phyloP scores from a whole-genome alignment of 2,329 filamentous ascomycete species.

The Metarhizium brunneum region DNA sequence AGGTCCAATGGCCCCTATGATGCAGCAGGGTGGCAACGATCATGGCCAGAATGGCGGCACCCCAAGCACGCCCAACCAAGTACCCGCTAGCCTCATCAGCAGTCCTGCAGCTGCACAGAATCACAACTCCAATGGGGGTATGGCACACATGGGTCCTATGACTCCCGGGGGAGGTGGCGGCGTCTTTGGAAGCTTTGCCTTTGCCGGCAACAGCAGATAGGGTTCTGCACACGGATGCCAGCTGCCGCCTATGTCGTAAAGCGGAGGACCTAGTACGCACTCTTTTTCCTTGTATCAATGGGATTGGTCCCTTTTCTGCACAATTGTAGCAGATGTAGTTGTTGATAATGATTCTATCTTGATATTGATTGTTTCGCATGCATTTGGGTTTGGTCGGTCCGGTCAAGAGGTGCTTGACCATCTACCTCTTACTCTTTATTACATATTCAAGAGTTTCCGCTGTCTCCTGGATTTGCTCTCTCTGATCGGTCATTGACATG shows the following conservation, averaged over 20 bases:
- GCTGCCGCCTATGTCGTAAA: constrained; percentile 4
- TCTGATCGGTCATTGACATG: too few species aligned
- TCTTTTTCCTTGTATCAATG: background rate
- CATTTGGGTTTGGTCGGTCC: background rate
- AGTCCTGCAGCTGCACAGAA: constrained; percentile 37
- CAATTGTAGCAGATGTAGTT: background rate
- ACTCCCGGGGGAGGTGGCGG: constrained; percentile 70
- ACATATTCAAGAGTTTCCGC: background rate
- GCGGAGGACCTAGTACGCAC: background rate
- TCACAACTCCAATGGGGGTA: constrained; percentile 44
- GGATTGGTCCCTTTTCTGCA: background rate
- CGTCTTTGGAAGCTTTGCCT: constrained; percentile 65
- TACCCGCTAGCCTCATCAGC: constrained; percentile 35
- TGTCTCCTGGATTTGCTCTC: background rate
- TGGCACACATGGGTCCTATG: constrained; percentile 56
- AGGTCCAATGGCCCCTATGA: constrained; percentile 27
- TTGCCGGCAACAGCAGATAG: constrained; percentile 32
- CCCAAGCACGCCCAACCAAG: constrained; percentile 63
- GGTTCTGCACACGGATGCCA: constrained; percentile 9
- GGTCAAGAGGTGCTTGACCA: background rate
- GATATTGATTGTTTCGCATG: background rate
- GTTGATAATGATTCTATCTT: background rate
- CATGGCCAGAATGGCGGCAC: constrained; percentile 30
- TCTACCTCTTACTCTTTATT: background rate
- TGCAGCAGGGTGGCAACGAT: constrained; percentile 27